Base-by-base conservation (phyloP, 495 filamentous ascomycete species). In the Platismatia glauca region DNA sequence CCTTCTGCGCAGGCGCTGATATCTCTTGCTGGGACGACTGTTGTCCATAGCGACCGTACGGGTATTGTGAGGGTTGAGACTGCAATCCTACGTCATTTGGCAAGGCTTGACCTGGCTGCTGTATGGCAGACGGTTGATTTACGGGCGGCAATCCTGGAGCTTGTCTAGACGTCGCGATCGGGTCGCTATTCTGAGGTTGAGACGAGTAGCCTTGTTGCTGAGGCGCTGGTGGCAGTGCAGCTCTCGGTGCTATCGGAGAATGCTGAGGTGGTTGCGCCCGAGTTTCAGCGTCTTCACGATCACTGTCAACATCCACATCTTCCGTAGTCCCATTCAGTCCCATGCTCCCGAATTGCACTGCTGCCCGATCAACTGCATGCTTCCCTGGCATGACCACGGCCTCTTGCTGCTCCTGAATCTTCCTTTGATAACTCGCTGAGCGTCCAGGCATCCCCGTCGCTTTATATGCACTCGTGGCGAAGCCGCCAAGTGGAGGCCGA, bases 311-410 rank as follows among this genome's bases (percentile, higher is more conserved):
- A 67, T 96, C 94, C 24, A 89, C 82, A 52, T 85, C 81, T 58
- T 87, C 82, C 16, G 80, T 71, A 61, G 84, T 80, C 60, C 87
- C 94, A 71, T 91, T 93, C 68, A 97, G 72, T 62, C 88, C 93
- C 82, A 99, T 89, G 71, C 90, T 95, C 58, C 94, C 94, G 74
- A 99, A 99, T 71, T 97, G 95, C 48, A 99, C 90, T n/a, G 91
- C 87, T 56, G 92, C 83, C 58, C 90, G 86, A 71, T 96, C 91
- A 12, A 98, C 89, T 44, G 91, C 91, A 68, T 95, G 91, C 74
- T 97, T 96, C n/a, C 90, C 91, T 37, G 94, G 94, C 94, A 99
- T 97, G 57, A 96, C 89, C 41, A 99, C 94, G 22, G 92, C 90
- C 73, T 99, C 95, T 70, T 93, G 91, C 70, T 99, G 94, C 65